Conservation (phyloP, 2,329 filamentous ascomycete species). For the Epichloe amarillans region DNA sequence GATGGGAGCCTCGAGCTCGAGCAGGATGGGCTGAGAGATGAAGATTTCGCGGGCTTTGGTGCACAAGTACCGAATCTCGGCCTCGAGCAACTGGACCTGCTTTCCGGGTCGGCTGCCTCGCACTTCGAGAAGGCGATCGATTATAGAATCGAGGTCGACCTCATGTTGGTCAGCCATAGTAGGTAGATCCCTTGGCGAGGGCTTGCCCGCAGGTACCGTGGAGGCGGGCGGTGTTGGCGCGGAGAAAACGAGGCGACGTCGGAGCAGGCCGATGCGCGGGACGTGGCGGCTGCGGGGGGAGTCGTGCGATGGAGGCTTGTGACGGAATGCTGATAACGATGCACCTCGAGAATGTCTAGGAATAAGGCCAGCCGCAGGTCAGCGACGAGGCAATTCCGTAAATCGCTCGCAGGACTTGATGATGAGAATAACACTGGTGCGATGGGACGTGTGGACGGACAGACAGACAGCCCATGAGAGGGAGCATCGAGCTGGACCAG, state of each 20-base stretch:
- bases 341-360: constrained; percentile 18
- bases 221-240: constrained; percentile 11
- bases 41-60: constrained; percentile 99
- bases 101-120: constrained; percentile 95
- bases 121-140: constrained; percentile 94
- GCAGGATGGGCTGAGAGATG: constrained; percentile 94
- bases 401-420: neutral
- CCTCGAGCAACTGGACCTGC: constrained; percentile 92
- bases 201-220: constrained; percentile 26
- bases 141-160: constrained; percentile 98
- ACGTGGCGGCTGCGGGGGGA: constrained; percentile 17
- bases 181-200: constrained; percentile 20
- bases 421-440: neutral
- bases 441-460: neutral
- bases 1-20: constrained; percentile 96
- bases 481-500: neutral
- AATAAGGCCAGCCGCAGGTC: constrained; percentile 7
- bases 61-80: constrained; percentile 93
- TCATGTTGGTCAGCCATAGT: constrained; percentile 60
- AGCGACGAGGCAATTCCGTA: constrained; percentile 1
- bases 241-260: constrained; percentile 12
- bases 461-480: neutral
- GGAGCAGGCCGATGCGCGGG: constrained; percentile 16
- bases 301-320: constrained; percentile 14
- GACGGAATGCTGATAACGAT: constrained; percentile 11